Evolutionary conservation across 1,139 yeast genomes (phyloP).

Genomic region (Yamadazyma triangularis): DNA sequence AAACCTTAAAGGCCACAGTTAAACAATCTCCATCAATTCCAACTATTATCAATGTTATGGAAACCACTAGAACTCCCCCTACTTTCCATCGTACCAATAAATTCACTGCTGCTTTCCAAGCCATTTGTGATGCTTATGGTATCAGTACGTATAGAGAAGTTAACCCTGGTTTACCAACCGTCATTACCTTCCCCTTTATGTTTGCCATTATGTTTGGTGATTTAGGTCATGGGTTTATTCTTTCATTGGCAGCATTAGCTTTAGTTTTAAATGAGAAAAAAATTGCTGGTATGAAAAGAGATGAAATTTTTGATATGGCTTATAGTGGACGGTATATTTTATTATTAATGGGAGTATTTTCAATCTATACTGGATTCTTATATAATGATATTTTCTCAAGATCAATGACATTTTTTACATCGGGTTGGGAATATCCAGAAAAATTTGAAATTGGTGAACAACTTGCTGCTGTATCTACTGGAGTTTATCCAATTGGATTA

Average conservation of each 20-base stretch:
- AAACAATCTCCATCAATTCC: constrained; percentile 13
- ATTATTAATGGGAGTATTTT: constrained; percentile 85
- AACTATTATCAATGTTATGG: constrained; percentile 68
- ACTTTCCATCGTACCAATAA: constrained; percentile 90
- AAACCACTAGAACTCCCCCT: constrained; percentile 86
- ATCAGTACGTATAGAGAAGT: constrained; percentile 92
- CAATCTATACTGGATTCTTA: constrained; percentile 88
- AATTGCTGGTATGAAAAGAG: constrained; percentile 67
- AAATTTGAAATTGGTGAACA: constrained; percentile 59
- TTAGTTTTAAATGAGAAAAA: constrained; percentile 66
- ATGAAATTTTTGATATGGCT: constrained; percentile 97
- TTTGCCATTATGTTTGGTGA: constrained; percentile 99
- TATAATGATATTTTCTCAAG: constrained; percentile 92
- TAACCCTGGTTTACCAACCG: constrained; percentile 92
- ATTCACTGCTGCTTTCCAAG: constrained; percentile 88
- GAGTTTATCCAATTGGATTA: constrained; percentile 73
- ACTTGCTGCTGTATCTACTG: constrained; percentile 53
- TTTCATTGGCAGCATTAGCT: constrained; percentile 65
- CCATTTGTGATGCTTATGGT: constrained; percentile 93
- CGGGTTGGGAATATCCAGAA: constrained; percentile 80
- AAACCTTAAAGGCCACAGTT: constrained; percentile 30
- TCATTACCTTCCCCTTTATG: constrained; percentile 96
- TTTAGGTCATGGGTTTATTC: constrained; percentile 87
- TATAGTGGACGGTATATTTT: constrained; percentile 86
- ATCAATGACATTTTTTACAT: constrained; percentile 76